Conservation (phyloP, 768 basidiomycete genomes). For the Pleurotus giganteus region DNA sequence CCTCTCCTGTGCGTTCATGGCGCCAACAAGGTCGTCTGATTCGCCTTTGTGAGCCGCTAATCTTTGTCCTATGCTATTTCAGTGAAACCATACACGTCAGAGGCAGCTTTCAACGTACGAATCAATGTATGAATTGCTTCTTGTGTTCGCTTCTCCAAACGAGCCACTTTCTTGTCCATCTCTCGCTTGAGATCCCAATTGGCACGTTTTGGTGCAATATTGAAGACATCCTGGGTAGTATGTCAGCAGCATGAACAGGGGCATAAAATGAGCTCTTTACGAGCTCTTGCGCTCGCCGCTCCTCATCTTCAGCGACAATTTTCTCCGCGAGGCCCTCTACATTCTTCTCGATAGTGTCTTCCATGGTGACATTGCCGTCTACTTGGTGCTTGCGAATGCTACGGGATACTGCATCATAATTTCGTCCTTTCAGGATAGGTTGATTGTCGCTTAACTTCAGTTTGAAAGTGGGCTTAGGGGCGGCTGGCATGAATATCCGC, state of each 20-base stretch:
- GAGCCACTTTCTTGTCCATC: slow-evolving; percentile 85
- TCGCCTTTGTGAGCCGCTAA: slow-evolving; percentile 78
- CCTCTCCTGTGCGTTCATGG: slow-evolving; percentile 76
- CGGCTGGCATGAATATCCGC: slow-evolving; percentile 18
- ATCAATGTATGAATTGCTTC: slow-evolving; percentile 92
- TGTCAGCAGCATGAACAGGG: slow-evolving; percentile 3
- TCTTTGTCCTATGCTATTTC: slow-evolving; percentile 57
- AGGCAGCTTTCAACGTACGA: slow-evolving; percentile 55
- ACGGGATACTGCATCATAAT: slow-evolving; percentile 88
- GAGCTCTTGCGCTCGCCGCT: slow-evolving; percentile 81
- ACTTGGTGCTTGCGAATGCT: slow-evolving; percentile 66
- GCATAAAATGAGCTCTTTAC: slow-evolving; percentile 40
- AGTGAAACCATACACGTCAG: background rate
- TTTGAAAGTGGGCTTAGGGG: background rate
- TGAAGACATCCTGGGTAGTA: slow-evolving; percentile 77
- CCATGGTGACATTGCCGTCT: slow-evolving; percentile 51
- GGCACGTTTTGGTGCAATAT: slow-evolving; percentile 94
- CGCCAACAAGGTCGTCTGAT: slow-evolving; percentile 76
- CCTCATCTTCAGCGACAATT: slow-evolving; percentile 86
- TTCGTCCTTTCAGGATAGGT: slow-evolving; percentile 65
- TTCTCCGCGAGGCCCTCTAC: slow-evolving; percentile 81
- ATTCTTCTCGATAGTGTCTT: slow-evolving; percentile 87
- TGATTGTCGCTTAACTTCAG: slow-evolving; percentile 28
- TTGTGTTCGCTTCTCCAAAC: slow-evolving; percentile 88
- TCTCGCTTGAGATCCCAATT: slow-evolving; percentile 97